Evolutionary conservation across 805 yeast genomes (phyloP).

Genomic region (Candida anglica): DNA sequence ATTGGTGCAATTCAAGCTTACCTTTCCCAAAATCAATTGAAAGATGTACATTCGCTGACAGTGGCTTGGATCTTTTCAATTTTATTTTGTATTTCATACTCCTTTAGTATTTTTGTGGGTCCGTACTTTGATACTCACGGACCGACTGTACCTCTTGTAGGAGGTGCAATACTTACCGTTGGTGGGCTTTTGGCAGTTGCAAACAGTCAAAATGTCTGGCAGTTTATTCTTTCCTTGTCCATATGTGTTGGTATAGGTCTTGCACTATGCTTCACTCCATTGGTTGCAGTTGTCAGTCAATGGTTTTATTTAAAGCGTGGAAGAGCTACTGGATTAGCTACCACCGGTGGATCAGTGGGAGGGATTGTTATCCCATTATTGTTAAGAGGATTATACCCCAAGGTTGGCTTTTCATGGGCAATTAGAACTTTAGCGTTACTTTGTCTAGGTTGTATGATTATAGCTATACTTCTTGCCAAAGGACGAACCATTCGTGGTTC

Average conservation of each 20-base stretch:
- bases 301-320: slow-evolving; percentile 62
- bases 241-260: slow-evolving; percentile 54
- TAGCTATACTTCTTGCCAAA: slow-evolving; percentile 22
- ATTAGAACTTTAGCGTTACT: slow-evolving; percentile 43
- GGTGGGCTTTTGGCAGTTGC: slow-evolving; percentile 54
- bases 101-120: slow-evolving; percentile 42
- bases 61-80: slow-evolving; percentile 40
- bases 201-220: slow-evolving; percentile 47
- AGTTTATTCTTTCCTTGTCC: slow-evolving; percentile 57
- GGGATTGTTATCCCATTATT: slow-evolving; percentile 60
- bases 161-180: slow-evolving; percentile 40
- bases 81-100: slow-evolving; percentile 26
- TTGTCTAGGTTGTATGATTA: slow-evolving; percentile 20
- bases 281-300: slow-evolving; percentile 61
- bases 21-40: slow-evolving; percentile 32
- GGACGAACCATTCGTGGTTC: no score
- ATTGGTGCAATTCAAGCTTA: slow-evolving; percentile 39
- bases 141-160: slow-evolving; percentile 38
- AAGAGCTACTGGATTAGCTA: slow-evolving; percentile 53
- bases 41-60: slow-evolving; percentile 21
- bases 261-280: slow-evolving; percentile 57
- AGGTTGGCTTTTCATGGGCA: slow-evolving; percentile 58
- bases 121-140: slow-evolving; percentile 64
- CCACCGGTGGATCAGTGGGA: slow-evolving; percentile 66
- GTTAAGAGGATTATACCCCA: slow-evolving; percentile 39